A percentile compares a stretch with the other conserved stretches of the same genome.
Evolutionary conservation across 2,329 filamentous ascomycete genomes (phyloP).

Genomic region (Apiospora rasikravindrae): DNA sequence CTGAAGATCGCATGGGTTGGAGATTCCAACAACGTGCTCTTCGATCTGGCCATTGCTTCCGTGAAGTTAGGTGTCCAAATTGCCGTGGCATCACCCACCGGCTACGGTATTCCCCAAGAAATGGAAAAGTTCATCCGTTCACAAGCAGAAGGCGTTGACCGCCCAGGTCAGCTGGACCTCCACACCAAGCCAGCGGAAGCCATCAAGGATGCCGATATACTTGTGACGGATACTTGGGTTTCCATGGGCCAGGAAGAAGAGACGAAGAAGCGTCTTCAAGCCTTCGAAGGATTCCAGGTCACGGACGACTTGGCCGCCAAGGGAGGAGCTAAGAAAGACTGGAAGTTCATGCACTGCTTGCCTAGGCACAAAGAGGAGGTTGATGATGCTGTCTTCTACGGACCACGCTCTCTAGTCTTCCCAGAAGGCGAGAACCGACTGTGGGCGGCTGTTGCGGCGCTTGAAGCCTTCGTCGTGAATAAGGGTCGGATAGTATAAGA

Average conservation of each 20-base stretch:
- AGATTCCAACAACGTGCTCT: conserved; percentile 96
- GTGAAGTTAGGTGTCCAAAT: conserved; percentile 88
- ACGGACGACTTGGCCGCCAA: conserved; percentile 82
- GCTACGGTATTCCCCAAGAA: conserved; percentile 77
- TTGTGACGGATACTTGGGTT: conserved; percentile 98
- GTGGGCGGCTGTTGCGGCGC: conserved; percentile 83
- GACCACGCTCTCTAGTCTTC: conserved; percentile 84
- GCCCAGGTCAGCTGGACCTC: conserved; percentile 72
- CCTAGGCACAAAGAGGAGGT: conserved; percentile 94
- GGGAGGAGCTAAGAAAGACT: conserved; percentile 84
- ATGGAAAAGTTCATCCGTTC: conserved; percentile 77
- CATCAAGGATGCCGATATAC: conserved; percentile 82
- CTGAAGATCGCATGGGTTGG: conserved; percentile 96
- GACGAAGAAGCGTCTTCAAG: conserved; percentile 74
- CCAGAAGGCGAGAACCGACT: conserved; percentile 92
- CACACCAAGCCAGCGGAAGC: conserved; percentile 84
- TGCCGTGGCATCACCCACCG: conserved; percentile 82
- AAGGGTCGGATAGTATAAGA: conserved; percentile 72
- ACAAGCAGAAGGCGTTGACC: conserved; percentile 61
- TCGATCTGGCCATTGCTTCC: conserved; percentile 87
- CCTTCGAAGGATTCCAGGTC: conserved; percentile 90
- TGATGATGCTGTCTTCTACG: conserved; percentile 92
- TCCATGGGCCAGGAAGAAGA: conserved; percentile 98
- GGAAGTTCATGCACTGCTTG: conserved; percentile 99
- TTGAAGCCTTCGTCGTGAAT: conserved; percentile 94